phyloP scores from a whole-genome alignment of 2,329 filamentous ascomycete genomes.

The Helicocarpus griseus region DNA sequence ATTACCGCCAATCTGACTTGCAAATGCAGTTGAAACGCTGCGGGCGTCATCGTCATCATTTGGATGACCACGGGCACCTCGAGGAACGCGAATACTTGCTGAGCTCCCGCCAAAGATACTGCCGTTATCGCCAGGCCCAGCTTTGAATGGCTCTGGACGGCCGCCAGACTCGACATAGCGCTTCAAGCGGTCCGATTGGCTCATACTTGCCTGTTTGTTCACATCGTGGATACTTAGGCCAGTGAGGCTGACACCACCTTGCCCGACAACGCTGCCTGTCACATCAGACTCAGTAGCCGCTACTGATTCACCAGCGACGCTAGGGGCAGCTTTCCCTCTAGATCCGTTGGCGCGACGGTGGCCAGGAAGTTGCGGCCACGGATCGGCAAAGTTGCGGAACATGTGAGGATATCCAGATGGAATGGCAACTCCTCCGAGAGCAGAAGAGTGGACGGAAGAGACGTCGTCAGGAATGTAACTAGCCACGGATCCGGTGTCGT shows the following conservation, averaged over 20 bases:
- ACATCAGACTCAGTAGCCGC: constrained; percentile 85
- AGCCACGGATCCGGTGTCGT: constrained; percentile 77
- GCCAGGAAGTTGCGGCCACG: constrained; percentile 76
- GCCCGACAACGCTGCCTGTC: constrained; percentile 64
- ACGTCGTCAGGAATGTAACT: constrained; percentile 97
- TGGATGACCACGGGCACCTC: constrained; percentile 30
- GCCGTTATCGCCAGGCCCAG: constrained; percentile 43
- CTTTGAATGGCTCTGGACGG: constrained; percentile 48
- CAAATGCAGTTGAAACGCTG: constrained; percentile 92
- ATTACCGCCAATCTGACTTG: constrained; percentile 73
- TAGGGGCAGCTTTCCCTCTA: constrained; percentile 59
- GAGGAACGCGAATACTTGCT: constrained; percentile 39
- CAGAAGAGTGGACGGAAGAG: constrained; percentile 87
- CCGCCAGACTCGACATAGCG: constrained; percentile 84
- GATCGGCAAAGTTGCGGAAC: constrained; percentile 88
- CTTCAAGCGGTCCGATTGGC: constrained; percentile 82
- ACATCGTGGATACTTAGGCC: constrained; percentile 66
- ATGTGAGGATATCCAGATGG: constrained; percentile 80
- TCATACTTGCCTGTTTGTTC: constrained; percentile 63
- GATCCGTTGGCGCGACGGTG: constrained; percentile 54
- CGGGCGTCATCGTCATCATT: constrained; percentile 82
- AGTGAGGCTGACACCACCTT: constrained; percentile 80
- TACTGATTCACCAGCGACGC: constrained; percentile 83
- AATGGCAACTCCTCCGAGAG: constrained; percentile 75
- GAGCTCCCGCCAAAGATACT: constrained; percentile 59